A percentile compares a stretch with the other conserved stretches of the same genome.
Conservation (phyloP, 176 grass and related monocot species). For the Alloteropsis semialata region DNA sequence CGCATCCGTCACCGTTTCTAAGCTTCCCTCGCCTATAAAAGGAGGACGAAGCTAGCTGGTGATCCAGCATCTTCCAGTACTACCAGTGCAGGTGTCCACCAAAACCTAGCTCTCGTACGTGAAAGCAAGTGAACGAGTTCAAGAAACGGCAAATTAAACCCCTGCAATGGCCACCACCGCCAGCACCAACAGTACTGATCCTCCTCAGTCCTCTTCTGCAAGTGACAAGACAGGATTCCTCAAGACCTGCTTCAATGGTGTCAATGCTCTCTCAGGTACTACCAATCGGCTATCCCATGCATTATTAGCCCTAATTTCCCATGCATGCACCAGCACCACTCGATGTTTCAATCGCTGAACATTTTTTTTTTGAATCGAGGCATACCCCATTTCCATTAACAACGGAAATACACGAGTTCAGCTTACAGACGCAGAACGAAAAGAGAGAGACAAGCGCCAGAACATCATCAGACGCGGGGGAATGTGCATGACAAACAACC, state of each 20-base stretch:
- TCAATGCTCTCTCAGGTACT: conserved; percentile 51
- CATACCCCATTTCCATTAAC: too few relatives aligned
- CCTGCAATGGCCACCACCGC: not conserved
- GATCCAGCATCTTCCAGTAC: not conserved
- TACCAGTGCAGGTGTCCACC: not conserved
- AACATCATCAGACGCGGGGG: too few relatives aligned
- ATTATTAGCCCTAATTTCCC: not conserved
- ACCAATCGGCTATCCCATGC: too few relatives aligned
- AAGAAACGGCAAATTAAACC: not conserved
- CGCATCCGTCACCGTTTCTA: not conserved
- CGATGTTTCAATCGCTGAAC: too few relatives aligned
- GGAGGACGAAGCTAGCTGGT: not conserved
- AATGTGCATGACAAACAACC: too few relatives aligned
- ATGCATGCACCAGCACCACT: too few relatives aligned
- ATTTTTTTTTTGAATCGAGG: too few relatives aligned
- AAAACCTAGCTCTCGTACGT: not conserved
- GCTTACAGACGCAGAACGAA: too few relatives aligned
- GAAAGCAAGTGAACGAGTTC: not conserved
- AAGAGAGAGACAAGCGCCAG: too few relatives aligned
- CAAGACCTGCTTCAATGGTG: conserved; percentile 51
- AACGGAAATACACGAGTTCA: too few relatives aligned
- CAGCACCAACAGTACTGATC: not conserved
- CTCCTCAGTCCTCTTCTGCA: not conserved
- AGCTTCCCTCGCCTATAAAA: not conserved
- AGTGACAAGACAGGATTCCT: conserved; percentile 35